Evolutionary conservation across 768 basidiomycete genomes (phyloP), one percentile per base, ranked within the genome.

Genomic region (Lactarius deliciosus): DNA sequence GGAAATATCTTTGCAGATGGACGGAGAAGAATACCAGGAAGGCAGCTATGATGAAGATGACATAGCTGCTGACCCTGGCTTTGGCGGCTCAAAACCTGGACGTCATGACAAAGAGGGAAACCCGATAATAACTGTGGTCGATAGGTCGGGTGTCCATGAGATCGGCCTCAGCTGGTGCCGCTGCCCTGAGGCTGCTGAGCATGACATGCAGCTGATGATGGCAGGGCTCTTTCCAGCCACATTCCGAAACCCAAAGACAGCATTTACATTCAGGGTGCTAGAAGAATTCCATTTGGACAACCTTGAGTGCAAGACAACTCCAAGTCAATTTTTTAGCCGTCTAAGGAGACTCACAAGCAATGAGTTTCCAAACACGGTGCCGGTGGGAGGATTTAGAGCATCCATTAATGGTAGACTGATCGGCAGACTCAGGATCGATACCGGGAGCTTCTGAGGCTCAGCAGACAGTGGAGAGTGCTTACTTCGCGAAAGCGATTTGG

Each of bases 111-210:
- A 36, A 5, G 43, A 58, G 9, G 25, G 55, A 11, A 40, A 50
- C 18, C 63, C 20, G n/a, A 36, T 57, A 5, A 43, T 57, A 15
- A 43, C 56, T 20, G 63, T 34, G 34, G 34, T 34, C 9, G 34
- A 34, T 34, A 34, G 34, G 34, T 34, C 34, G 7, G 34, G 34
- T 22, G 30, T 64, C 30, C 63, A 64, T 38, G 30, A 58, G 28
- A 38, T 64, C 30, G 43, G 22, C 9, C 45, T 64, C 55, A 43
- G n/a, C 3, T 40, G 50, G 53, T 63, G 63, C 28, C 16, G 30
- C 38, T 63, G 54, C 30, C 62, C 22, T 25, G 22, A 57, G 8
- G 53, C 53, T 28, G 36, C 28, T 8, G 62, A 40, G 38, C n/a
- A 11, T 8, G 40, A 20, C 40, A 28, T 50, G 62, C 62, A 25